Evolutionary conservation across 2,329 filamentous ascomycete genomes (phyloP), one percentile per base, ranked within the genome.

Genomic region (Colletotrichum tropicale): DNA sequence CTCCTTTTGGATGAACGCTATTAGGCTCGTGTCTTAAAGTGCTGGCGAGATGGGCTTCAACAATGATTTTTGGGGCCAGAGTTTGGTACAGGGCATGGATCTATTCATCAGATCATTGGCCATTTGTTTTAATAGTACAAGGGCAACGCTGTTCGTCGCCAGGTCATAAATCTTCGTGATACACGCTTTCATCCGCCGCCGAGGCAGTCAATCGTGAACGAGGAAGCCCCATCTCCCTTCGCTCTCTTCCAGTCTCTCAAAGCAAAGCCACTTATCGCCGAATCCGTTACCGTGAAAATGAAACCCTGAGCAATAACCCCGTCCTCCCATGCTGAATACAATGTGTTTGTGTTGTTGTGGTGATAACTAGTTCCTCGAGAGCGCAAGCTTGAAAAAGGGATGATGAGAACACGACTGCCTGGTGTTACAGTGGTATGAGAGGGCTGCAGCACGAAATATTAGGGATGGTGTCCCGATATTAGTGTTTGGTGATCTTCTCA

Each of bases 401-500:
- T 18, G 56, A 67, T 32, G 38, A 68, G 21, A 67, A 61, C 18
- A 72, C 36, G 65, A 76, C 70, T 74, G 70, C 58, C 74, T 58
- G 58, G 55, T 43, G 30, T 56, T 67, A 65, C 58, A 65, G 74
- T 60, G 58, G 52, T 36, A 30, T 58, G 66, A 70, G 66, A 52
- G 43, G 32, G 28, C 43, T 56, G 64, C 64, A 75, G 66, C 62
- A 67, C 70, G 34, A 75, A 38, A 24, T 21, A 38, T 43, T 43
- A 28, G 26, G 26, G 36, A 30, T 9, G 24, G 16, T 13, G 67
- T 52, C 60, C 21, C 24, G 28, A 10, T 18, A 66, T 75, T 71
- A 76, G 71, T 76, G 74, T 66, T 78, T 76, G 77, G 77, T 77
- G 38, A 82, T 74, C 79, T 86, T 84, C 74, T 91, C 89, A 78